Percentiles rank a stretch among this genome's conserved stretches.
phyloP scores from a whole-genome alignment of 345 rosid genomes.

The Eucalyptus cloeziana region DNA sequence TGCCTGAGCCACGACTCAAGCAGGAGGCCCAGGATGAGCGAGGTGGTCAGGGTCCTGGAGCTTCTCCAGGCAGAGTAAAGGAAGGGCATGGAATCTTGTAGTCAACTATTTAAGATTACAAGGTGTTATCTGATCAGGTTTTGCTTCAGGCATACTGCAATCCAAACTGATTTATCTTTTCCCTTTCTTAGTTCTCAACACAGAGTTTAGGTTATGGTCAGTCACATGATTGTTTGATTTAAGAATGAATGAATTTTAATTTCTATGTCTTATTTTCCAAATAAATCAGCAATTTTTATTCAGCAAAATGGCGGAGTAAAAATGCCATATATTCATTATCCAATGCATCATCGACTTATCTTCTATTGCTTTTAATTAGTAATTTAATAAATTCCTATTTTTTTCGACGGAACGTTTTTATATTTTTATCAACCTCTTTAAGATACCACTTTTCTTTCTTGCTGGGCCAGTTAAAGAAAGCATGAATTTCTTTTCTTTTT shows the following conservation, averaged over 20 bases:
- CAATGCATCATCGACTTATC: too few species aligned
- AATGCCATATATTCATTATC: not conserved
- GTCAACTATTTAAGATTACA: not conserved
- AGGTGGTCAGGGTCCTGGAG: constrained; percentile 48
- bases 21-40: constrained; percentile 53
- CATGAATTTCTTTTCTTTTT: rapidly evolving
- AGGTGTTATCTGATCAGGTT: not conserved
- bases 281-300: not conserved
- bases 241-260: not conserved
- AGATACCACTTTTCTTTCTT: not conserved
- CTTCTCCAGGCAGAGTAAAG: constrained; percentile 12
- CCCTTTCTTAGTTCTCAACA: not conserved
- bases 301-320: not conserved
- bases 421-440: not conserved
- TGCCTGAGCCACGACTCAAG: constrained; percentile 60
- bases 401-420: not conserved
- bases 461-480: not conserved
- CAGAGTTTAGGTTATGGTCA: not conserved
- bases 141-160: not conserved
- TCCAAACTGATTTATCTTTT: not conserved
- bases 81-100: not conserved
- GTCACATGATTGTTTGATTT: not conserved
- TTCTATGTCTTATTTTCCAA: not conserved
- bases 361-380: rapidly evolving
- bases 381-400: not conserved